Percentiles rank a stretch among this genome's conserved stretches.
These are phyloP conservation scores for Zygotorulaspora chibaensis DNA, from an alignment of 805 yeast genomes.

Conservation along the genomic window DNA sequence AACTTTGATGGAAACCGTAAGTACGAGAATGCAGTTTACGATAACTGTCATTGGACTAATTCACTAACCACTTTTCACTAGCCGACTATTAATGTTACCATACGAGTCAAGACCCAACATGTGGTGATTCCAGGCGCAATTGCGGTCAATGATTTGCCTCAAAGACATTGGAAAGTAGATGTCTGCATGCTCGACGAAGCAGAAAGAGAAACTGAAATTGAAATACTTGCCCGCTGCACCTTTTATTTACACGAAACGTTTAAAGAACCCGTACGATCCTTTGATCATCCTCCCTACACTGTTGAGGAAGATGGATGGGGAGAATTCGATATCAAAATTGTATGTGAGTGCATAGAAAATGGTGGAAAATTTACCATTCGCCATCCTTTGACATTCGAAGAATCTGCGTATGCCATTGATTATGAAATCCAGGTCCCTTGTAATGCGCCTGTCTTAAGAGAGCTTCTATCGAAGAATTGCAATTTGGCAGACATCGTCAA, in stretches of 20 bases:
- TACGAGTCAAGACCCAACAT: conserved; percentile 83
- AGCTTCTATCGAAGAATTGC: conserved; percentile 67
- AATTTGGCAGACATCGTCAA: conserved; percentile 51
- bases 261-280: conserved; percentile 68
- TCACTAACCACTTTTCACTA: background rate
- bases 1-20: conserved; percentile 12
- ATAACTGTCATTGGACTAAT: background rate
- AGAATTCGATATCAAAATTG: conserved; percentile 81
- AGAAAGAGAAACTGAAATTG: conserved; percentile 80
- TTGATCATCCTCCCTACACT: conserved; percentile 74
- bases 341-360: conserved; percentile 66
- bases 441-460: conserved; percentile 60
- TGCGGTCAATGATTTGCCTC: conserved; percentile 67
- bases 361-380: conserved; percentile 75
- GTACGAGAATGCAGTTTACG: background rate
- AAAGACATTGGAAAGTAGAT: conserved; percentile 84
- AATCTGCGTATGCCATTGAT: conserved; percentile 68
- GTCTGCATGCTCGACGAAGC: conserved; percentile 65
- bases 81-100: conserved; percentile 60
- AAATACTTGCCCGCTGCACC: conserved; percentile 77
- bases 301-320: conserved; percentile 97
- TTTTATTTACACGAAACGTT: conserved; percentile 92
- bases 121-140: conserved; percentile 72
- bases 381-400: conserved; percentile 81
- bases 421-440: conserved; percentile 71